A percentile compares a stretch with the other conserved stretches of the same genome.
These are phyloP conservation scores for Chloroidium sp. DNA, from an alignment of 163 green algal species.

Conservation along the genomic window DNA sequence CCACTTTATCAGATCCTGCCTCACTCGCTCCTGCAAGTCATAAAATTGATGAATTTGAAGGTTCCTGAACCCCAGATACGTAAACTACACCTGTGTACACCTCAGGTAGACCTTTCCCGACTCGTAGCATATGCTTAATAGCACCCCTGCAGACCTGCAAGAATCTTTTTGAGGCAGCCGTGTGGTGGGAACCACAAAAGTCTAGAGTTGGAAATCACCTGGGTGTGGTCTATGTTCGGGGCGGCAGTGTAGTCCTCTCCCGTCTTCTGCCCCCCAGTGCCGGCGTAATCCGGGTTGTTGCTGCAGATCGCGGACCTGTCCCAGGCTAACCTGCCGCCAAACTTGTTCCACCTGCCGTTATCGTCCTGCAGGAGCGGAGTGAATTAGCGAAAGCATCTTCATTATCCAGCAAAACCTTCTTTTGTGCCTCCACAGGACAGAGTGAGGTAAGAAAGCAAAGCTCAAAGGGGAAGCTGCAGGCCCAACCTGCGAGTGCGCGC, in stretches of 20 bases:
- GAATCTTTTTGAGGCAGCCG: too few relatives aligned
- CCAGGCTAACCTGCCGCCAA: conserved; percentile 88
- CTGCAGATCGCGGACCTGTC: conserved; percentile 75
- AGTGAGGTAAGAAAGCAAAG: background rate
- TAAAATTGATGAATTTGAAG: background rate
- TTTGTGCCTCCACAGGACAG: background rate
- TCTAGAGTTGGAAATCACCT: too few relatives aligned
- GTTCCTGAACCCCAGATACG: background rate
- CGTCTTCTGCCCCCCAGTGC: conserved; percentile 64
- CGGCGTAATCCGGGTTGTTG: conserved; percentile 83
- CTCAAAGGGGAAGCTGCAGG: background rate
- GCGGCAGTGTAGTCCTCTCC: conserved; percentile 78
- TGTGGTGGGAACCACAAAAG: too few relatives aligned
- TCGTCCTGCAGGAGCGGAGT: conserved; percentile 35
- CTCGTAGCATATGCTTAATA: too few relatives aligned
- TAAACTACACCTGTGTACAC: background rate
- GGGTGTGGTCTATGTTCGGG: conserved; percentile 87
- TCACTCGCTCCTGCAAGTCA: conserved; percentile 28
- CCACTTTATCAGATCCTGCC: conserved; percentile 73
- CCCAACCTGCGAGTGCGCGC: conserved; percentile 58
- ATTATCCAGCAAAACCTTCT: background rate
- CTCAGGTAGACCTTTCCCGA: background rate
- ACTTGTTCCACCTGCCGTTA: conserved; percentile 84
- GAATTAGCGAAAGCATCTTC: background rate
- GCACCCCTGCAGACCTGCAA: too few relatives aligned